phyloP scores from a whole-genome alignment of 1,284 basidiomycete genomes.

The Rhodotorula sp. region DNA sequence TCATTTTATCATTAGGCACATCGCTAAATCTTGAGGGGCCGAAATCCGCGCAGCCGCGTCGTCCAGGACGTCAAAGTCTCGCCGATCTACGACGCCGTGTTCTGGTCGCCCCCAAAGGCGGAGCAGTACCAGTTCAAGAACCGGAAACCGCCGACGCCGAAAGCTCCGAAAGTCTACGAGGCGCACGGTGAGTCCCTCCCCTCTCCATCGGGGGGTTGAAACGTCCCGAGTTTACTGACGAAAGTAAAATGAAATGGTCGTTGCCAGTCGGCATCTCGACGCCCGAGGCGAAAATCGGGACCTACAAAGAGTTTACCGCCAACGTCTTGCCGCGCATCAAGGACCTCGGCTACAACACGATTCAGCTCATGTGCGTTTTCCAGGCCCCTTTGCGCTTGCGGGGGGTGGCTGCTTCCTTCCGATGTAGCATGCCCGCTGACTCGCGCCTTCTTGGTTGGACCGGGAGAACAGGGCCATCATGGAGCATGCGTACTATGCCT shows the following conservation, averaged over 20 bases:
- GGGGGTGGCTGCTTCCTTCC: not conserved
- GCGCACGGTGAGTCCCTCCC: conserved; percentile 62
- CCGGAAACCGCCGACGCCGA: conserved; percentile 64
- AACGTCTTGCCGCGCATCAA: conserved; percentile 84
- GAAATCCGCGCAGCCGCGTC: conserved; percentile 59
- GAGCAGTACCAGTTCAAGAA: conserved; percentile 81
- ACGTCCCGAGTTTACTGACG: not conserved
- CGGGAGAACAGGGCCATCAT: conserved; percentile 59
- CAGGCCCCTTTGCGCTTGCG: not conserved
- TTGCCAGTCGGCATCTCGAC: conserved; percentile 98
- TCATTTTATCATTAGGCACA: not conserved
- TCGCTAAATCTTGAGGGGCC: not conserved
- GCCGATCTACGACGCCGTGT: conserved; percentile 91
- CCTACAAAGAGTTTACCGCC: conserved; percentile 90
- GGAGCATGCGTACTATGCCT: conserved; percentile 99
- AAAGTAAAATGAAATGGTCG: no score
- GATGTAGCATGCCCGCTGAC: not conserved
- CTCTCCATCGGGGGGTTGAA: no score
- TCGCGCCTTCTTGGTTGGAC: accelerated
- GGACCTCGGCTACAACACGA: conserved; percentile 89
- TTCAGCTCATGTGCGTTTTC: conserved; percentile 87
- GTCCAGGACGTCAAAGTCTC: conserved; percentile 90
- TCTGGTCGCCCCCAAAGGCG: conserved; percentile 85
- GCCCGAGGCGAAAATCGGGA: conserved; percentile 78
- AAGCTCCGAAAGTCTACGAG: conserved; percentile 84